Conservation (phyloP, 345 rosid species). For the Linum lewisii region DNA sequence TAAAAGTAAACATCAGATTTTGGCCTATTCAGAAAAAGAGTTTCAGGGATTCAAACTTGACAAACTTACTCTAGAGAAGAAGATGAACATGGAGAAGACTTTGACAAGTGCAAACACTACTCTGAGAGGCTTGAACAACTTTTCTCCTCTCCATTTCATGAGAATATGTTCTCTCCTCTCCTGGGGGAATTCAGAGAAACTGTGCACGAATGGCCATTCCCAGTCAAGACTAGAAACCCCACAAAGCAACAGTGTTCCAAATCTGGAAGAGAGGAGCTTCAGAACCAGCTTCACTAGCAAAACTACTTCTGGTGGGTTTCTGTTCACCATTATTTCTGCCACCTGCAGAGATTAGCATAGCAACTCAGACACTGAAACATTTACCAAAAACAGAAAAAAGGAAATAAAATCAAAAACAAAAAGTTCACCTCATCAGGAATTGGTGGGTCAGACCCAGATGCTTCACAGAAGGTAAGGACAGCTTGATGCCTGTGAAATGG, state of each 20-base stretch:
- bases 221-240: slow-evolving; percentile 46
- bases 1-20: neutral
- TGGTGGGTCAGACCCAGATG: slow-evolving; percentile 51
- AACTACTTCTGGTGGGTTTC: slow-evolving; percentile 30
- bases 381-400: neutral
- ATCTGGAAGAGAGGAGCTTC: slow-evolving; percentile 45
- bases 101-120: slow-evolving; percentile 42
- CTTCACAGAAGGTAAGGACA: slow-evolving; percentile 26
- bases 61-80: slow-evolving; percentile 45
- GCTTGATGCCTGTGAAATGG: slow-evolving; percentile 22
- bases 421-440: slow-evolving; percentile 50
- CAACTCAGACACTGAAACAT: neutral
- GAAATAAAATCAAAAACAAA: neutral
- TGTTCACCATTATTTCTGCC: slow-evolving; percentile 46
- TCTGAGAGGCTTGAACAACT: slow-evolving; percentile 31
- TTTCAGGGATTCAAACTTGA: neutral
- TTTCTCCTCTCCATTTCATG: slow-evolving; percentile 42
- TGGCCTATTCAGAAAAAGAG: neutral
- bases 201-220: slow-evolving; percentile 61
- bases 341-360: slow-evolving; percentile 30
- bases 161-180: slow-evolving; percentile 51
- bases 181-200: slow-evolving; percentile 49
- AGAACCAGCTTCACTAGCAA: slow-evolving; percentile 29
- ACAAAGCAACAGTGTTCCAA: slow-evolving; percentile 62
- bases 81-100: slow-evolving; percentile 34